These are phyloP conservation scores for Ceratocystis harringtonii DNA, from an alignment of 2,329 filamentous ascomycete genomes.

Conservation along the genomic window DNA sequence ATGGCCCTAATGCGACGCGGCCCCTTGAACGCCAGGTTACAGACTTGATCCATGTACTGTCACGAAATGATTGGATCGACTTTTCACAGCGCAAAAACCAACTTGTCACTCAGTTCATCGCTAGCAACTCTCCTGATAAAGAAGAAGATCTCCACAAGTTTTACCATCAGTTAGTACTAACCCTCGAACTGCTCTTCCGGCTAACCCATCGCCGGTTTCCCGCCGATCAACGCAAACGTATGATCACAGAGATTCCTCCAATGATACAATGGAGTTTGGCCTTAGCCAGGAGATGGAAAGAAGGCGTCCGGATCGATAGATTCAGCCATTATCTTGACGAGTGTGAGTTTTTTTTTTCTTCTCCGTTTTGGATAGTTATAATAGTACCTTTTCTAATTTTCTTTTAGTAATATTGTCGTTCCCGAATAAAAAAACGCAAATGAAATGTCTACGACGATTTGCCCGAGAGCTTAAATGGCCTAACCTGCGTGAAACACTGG, in stretches of 20 bases:
- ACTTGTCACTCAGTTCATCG: conserved; percentile 58
- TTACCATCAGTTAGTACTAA: conserved; percentile 63
- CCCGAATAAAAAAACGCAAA: conserved; percentile 50
- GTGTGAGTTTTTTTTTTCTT: not conserved
- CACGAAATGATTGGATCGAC: conserved; percentile 57
- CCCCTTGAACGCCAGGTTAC: conserved; percentile 56
- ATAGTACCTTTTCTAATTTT: not conserved
- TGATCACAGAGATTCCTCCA: conserved; percentile 50
- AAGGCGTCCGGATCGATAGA: conserved; percentile 51
- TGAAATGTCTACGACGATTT: conserved; percentile 53
- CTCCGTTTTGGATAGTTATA: not conserved
- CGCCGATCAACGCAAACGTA: conserved; percentile 48
- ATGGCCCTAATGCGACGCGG: conserved; percentile 40
- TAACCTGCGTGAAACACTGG: conserved; percentile 50
- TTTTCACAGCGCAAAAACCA: conserved; percentile 57
- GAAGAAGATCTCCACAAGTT: conserved; percentile 47
- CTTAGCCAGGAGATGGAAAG: conserved; percentile 56
- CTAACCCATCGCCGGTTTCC: conserved; percentile 48
- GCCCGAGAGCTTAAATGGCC: conserved; percentile 64
- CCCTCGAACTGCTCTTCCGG: conserved; percentile 54
- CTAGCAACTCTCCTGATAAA: conserved; percentile 42
- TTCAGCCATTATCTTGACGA: conserved; percentile 30
- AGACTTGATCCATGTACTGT: conserved; percentile 54
- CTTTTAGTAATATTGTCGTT: conserved; percentile 44
- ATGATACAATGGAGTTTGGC: conserved; percentile 59